Conservation (phyloP, 768 basidiomycete species). For the Vararia minispora region DNA sequence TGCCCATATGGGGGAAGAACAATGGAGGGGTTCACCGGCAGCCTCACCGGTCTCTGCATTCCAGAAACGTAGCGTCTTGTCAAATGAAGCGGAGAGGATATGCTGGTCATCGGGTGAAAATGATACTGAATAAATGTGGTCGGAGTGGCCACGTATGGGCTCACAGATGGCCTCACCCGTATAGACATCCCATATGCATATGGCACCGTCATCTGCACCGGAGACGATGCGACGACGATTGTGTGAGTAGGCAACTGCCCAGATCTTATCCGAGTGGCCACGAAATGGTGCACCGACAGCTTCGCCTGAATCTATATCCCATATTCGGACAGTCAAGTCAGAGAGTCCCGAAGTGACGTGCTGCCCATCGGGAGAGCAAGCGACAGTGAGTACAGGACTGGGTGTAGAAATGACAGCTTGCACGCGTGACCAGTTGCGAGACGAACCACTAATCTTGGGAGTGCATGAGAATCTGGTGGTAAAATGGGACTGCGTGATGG, state of each 20-base stretch:
- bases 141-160: constrained; percentile 35
- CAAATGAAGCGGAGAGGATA: no score
- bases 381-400: neutral
- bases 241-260: neutral
- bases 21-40: no score
- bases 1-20: no score
- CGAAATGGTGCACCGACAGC: neutral
- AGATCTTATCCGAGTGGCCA: neutral
- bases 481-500: neutral
- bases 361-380: constrained; percentile 7
- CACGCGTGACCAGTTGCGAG: neutral
- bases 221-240: constrained; percentile 8
- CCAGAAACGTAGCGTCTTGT: no score
- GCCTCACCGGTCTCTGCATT: no score
- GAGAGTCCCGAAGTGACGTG: constrained; percentile 1
- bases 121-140: constrained; percentile 39
- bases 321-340: constrained; percentile 2
- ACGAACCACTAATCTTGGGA: no score
- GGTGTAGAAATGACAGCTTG: neutral
- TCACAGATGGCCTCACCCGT: constrained; percentile 14
- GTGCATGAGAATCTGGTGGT: neutral
- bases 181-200: constrained; percentile 37
- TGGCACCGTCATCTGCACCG: constrained; percentile 32
- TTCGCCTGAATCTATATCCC: constrained; percentile 4
- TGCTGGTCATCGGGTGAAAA: no score